Conservation (phyloP, 2,329 filamentous ascomycete species). For the Cordyceps cicadae region DNA sequence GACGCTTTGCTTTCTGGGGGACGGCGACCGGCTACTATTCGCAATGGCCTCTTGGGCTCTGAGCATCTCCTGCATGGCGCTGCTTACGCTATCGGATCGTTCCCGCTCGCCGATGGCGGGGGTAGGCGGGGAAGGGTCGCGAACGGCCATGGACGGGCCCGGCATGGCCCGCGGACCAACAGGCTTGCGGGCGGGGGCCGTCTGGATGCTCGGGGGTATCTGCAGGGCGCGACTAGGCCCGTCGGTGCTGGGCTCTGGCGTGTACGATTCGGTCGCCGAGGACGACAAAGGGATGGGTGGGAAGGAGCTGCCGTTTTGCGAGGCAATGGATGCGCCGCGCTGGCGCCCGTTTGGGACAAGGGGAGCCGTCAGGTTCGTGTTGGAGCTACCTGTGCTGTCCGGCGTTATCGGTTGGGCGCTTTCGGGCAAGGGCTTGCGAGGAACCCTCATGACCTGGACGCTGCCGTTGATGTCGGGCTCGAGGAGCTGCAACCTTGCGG, state of each 20-base stretch:
- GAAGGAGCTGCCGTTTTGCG: conserved; percentile 14
- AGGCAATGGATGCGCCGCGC: conserved; percentile 18
- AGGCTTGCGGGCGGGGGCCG: conserved; percentile 21
- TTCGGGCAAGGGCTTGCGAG: conserved; percentile 43
- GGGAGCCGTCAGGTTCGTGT: background rate
- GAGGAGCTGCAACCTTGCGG: conserved; percentile 21
- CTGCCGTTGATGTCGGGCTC: conserved; percentile 34
- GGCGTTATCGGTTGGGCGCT: conserved; percentile 21
- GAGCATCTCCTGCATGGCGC: background rate
- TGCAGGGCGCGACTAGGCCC: background rate
- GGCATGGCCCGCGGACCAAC: conserved; percentile 19
- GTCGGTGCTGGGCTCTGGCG: conserved; percentile 10
- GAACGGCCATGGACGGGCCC: background rate
- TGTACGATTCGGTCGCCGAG: conserved; percentile 9
- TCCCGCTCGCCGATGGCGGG: conserved; percentile 4
- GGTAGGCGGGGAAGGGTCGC: conserved; percentile 6
- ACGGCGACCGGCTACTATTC: conserved; percentile 24
- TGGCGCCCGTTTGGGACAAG: conserved; percentile 6
- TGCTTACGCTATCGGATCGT: background rate
- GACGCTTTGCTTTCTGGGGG: conserved; percentile 27
- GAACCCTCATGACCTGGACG: conserved; percentile 36
- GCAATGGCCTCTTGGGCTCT: background rate
- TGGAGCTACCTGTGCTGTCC: conserved; percentile 14
- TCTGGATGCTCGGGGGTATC: background rate
- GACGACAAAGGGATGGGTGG: conserved; percentile 14